Evolutionary conservation across 2,329 filamentous ascomycete genomes (phyloP).

Genomic region (Aspergillus sp.): DNA sequence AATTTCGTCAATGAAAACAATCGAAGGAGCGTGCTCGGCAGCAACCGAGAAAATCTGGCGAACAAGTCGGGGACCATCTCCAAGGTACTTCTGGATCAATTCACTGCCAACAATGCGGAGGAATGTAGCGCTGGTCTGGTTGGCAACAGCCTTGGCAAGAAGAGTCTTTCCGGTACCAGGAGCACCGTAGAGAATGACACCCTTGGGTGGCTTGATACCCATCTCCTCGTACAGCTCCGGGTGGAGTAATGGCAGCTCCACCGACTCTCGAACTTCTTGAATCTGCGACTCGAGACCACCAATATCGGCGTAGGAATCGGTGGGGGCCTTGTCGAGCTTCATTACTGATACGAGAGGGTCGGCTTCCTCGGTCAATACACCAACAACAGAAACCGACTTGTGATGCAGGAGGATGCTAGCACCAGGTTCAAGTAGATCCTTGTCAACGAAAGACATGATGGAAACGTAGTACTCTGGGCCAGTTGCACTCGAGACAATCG

Average conservation of each 20-base stretch:
- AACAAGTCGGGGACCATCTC: constrained; percentile 89
- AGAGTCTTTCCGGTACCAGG: constrained; percentile 96
- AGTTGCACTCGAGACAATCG: constrained; percentile 95
- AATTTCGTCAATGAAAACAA: constrained; percentile 99
- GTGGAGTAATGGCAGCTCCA: constrained; percentile 89
- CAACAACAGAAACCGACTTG: constrained; percentile 96
- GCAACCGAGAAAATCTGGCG: constrained; percentile 89
- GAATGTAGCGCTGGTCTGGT: constrained; percentile 98
- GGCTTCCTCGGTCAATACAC: constrained; percentile 91
- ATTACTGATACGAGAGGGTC: constrained; percentile 96
- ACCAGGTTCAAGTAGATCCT: constrained; percentile 93
- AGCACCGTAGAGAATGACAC: constrained; percentile 96
- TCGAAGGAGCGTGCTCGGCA: constrained; percentile 91
- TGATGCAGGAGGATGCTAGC: constrained; percentile 94
- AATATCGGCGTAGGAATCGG: constrained; percentile 97
- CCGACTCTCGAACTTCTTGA: constrained; percentile 94
- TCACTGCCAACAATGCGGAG: constrained; percentile 95
- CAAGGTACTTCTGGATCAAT: constrained; percentile 97
- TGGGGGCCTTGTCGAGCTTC: constrained; percentile 98
- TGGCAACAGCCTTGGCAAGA: constrained; percentile 93
- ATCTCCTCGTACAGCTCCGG: constrained; percentile 99
- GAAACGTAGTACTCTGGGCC: constrained; percentile 98
- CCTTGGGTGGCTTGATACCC: constrained; percentile 99
- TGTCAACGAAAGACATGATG: constrained; percentile 99
- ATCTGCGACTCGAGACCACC: constrained; percentile 93